Evolutionary conservation across 257 asterid genomes (phyloP), one percentile per base, ranked within the genome.

Genomic region (Solanum pinnatisectum): DNA sequence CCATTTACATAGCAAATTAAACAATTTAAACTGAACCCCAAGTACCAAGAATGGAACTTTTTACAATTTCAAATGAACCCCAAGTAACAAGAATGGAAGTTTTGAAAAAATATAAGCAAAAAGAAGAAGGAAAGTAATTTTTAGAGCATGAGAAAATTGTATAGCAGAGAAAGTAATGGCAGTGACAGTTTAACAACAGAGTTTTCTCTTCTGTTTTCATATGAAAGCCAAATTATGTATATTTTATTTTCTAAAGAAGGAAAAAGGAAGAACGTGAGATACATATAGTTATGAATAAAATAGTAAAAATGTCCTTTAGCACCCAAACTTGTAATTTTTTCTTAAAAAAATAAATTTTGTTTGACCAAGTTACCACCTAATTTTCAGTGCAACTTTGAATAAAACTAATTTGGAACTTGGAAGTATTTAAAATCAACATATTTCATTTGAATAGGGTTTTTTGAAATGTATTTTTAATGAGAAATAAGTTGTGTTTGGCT

Each of bases 1-100:
- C 65, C 95, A 93, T 93, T 87, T 86, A 86, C 89, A 70, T 83
- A 56, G 88, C 88, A 90, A 90, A 85, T 87, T 92, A 89, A 85
- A 78, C 87, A 89, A 84, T 85, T 88, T 85, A 35, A 90, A 89
- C 74, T 30, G 10, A 82, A 87, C 85, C 90, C 92, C 90, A 88
- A 85, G 82, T 87, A 83, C 90, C 89, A 46, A 73, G 91, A 84
- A 59, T 88, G 56, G 84, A 90, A 88, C 88, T 77, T 42, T n/a
- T 84, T 87, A 78, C 87, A 89, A 84, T 85, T 89, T 85, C 56
- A 89, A 89, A 59, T 60, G 13, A 82, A 88, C 84, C 91, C 92
- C 90, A 88, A 87, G 84, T 79, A 83, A 90, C 89, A 84, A 88
- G 91, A 84, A 59, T 88, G 76, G 79, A 90, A 88, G 84, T 85